phyloP scores from a whole-genome alignment of 495 filamentous ascomycete species.

The Bacidia gigantensis region DNA sequence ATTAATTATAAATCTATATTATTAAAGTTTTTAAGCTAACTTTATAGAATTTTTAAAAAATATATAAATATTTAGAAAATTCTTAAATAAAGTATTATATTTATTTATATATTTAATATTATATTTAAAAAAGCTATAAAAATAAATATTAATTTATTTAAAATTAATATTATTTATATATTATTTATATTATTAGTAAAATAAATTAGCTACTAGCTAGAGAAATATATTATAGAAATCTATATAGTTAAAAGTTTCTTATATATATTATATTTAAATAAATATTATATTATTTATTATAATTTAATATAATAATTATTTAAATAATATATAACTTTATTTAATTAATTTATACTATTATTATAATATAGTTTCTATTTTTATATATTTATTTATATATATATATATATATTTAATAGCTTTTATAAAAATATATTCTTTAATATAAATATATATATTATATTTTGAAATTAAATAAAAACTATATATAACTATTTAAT shows the following conservation, averaged over 20 bases:
- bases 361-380: neutral
- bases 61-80: too few relatives aligned
- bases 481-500: neutral
- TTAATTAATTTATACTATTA: too few relatives aligned
- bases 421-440: neutral
- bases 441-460: neutral
- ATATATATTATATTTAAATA: neutral
- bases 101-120: too few relatives aligned
- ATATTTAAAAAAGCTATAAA: too few relatives aligned
- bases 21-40: too few relatives aligned
- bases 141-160: neutral
- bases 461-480: neutral
- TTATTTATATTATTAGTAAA: too few relatives aligned
- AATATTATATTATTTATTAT: neutral
- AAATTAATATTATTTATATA: neutral
- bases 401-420: neutral
- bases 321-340: slow-evolving; percentile 1
- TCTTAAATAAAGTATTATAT: too few relatives aligned
- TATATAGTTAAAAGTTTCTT: neutral
- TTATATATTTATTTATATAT: neutral
- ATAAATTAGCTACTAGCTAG: too few relatives aligned
- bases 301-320: neutral
- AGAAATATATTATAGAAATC: too few relatives aligned
- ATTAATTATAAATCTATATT: too few relatives aligned
- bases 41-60: too few relatives aligned